These are phyloP conservation scores for Emericellopsis cladophorae DNA, from an alignment of 2,329 filamentous ascomycete genomes.

Conservation along the genomic window DNA sequence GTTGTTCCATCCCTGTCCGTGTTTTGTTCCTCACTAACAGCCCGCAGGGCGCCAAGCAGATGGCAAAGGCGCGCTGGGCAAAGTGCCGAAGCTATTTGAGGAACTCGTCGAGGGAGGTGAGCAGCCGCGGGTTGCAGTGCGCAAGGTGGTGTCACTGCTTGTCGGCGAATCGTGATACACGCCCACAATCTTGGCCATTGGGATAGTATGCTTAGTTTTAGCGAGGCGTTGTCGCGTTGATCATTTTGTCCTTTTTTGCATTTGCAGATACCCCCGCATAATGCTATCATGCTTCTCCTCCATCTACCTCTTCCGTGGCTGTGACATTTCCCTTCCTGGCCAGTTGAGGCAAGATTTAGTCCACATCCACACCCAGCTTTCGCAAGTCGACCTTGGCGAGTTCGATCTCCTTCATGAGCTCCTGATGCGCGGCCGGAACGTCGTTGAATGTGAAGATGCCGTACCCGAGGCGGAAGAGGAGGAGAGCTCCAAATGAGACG, in stretches of 20 bases:
- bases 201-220: not conserved
- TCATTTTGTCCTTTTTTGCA: too few relatives aligned
- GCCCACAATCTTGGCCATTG: too few relatives aligned
- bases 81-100: constrained; percentile 48
- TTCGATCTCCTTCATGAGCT: constrained; percentile 77
- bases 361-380: constrained; percentile 63
- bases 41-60: constrained; percentile 48
- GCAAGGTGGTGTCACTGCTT: constrained; percentile 47
- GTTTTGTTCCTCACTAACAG: constrained; percentile 3
- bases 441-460: constrained; percentile 96
- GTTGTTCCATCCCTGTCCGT: constrained; percentile 15
- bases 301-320: too few relatives aligned
- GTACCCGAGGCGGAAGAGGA: constrained; percentile 82
- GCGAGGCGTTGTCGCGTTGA: not conserved
- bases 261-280: too few relatives aligned
- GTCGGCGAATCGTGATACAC: constrained; percentile 16
- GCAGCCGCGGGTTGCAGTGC: constrained; percentile 42
- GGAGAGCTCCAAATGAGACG: constrained; percentile 81
- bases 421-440: constrained; percentile 78
- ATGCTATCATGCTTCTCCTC: too few relatives aligned
- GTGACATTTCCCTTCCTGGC: too few relatives aligned
- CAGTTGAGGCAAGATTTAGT: constrained; percentile 30
- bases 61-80: constrained; percentile 37
- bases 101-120: constrained; percentile 42
- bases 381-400: constrained; percentile 62